Percentiles rank a stretch among this genome's conserved stretches.
phyloP scores from a whole-genome alignment of 2,329 filamentous ascomycete species.

The Mycocentrospora acerina region DNA sequence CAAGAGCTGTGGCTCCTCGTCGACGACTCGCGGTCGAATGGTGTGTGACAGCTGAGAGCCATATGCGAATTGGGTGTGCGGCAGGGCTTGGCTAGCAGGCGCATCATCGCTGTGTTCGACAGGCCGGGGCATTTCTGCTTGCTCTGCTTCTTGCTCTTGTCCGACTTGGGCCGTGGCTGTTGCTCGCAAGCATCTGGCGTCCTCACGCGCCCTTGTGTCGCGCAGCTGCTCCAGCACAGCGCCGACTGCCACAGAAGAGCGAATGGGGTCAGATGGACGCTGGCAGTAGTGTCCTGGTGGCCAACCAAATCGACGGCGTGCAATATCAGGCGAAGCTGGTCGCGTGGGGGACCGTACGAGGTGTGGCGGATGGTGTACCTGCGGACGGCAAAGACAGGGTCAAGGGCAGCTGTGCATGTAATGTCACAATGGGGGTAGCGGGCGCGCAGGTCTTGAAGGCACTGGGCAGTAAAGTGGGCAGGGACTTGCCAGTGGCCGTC shows the following conservation, averaged over 20 bases:
- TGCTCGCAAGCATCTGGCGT: conserved; percentile 19
- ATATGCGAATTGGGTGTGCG: conserved; percentile 21
- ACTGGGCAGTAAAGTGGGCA: conserved; percentile 16
- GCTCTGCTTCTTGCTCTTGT: conserved; percentile 1
- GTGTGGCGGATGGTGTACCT: conserved; percentile 28
- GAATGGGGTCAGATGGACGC: no score
- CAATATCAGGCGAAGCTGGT: conserved; percentile 23
- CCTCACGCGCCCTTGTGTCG: conserved; percentile 12
- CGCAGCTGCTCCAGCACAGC: conserved; percentile 10
- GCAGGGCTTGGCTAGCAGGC: background rate
- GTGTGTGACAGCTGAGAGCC: conserved; percentile 23
- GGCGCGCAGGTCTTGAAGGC: conserved; percentile 8
- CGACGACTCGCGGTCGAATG: conserved; percentile 1
- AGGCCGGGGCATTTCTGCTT: conserved; percentile 9
- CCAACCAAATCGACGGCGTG: conserved; percentile 19
- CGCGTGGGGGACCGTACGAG: conserved; percentile 26
- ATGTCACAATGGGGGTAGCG: conserved; percentile 1
- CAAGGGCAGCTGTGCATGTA: background rate
- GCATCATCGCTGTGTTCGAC: conserved; percentile 1
- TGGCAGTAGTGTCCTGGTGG: background rate
- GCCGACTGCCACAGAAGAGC: conserved; percentile 6
- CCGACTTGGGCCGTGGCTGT: no score
- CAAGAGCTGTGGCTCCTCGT: conserved; percentile 10
- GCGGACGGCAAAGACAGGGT: conserved; percentile 18
- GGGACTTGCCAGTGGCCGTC: conserved; percentile 28